phyloP scores from a whole-genome alignment of 805 yeast species.

The Metschnikowia drakensbergensis region DNA sequence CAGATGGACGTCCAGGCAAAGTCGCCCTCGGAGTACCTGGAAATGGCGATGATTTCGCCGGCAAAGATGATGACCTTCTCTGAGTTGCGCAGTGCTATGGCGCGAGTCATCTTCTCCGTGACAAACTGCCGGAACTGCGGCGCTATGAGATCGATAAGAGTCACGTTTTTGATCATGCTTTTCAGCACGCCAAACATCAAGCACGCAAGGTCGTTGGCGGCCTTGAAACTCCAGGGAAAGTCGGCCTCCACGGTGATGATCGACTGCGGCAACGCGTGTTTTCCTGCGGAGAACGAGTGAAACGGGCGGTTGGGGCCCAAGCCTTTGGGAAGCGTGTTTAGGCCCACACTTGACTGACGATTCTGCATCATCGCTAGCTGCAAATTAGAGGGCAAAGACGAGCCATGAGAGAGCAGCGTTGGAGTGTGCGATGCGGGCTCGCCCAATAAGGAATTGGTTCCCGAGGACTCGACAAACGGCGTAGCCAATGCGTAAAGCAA shows the following conservation, averaged over 20 bases:
- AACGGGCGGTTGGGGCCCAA: slow-evolving; percentile 40
- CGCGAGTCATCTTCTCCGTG: slow-evolving; percentile 45
- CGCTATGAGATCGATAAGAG: slow-evolving; percentile 73
- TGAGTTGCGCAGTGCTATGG: slow-evolving; percentile 15
- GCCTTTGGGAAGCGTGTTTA: slow-evolving; percentile 20
- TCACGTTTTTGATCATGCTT: slow-evolving; percentile 54
- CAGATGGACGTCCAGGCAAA: slow-evolving; percentile 85
- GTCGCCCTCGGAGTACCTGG: slow-evolving; percentile 56
- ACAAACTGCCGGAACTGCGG: slow-evolving; percentile 73
- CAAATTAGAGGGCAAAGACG: slow-evolving; percentile 18
- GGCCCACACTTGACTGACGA: slow-evolving; percentile 3
- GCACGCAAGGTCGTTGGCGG: slow-evolving; percentile 88
- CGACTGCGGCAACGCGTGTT: slow-evolving; percentile 74
- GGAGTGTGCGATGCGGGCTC: slow-evolving; percentile 12
- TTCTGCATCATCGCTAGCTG: slow-evolving; percentile 27
- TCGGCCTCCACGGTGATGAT: slow-evolving; percentile 73
- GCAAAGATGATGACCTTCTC: slow-evolving; percentile 55
- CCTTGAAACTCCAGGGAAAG: slow-evolving; percentile 75
- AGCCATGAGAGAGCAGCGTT: neutral
- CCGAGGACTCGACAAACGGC: slow-evolving; percentile 50
- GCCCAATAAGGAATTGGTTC: slow-evolving; percentile 7
- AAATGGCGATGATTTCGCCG: slow-evolving; percentile 82
- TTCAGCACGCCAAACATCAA: slow-evolving; percentile 79
- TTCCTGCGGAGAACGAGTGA: slow-evolving; percentile 65
- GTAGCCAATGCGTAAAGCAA: slow-evolving; percentile 63